Conservation (phyloP, 2,329 filamentous ascomycete genomes). For the Colletotrichum sublineola region DNA sequence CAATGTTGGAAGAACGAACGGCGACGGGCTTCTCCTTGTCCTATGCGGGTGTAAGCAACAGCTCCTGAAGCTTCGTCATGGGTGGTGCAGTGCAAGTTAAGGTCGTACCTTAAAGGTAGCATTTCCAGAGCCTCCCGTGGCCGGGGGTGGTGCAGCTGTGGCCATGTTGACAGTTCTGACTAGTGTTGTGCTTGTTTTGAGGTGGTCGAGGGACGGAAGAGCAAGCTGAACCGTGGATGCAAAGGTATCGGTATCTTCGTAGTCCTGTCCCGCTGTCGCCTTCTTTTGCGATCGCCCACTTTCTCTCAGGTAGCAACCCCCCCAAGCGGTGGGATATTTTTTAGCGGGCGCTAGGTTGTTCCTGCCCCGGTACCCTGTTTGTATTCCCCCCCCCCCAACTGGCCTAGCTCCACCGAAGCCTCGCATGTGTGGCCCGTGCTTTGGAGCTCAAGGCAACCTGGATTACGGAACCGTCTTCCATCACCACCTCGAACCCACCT, state of each 20-base stretch:
- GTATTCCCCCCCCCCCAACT: conserved; percentile 23
- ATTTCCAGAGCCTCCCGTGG: conserved; percentile 59
- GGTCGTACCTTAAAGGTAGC: conserved; percentile 68
- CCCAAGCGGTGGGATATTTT: conserved; percentile 45
- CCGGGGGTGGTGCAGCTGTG: conserved; percentile 58
- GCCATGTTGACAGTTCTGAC: conserved; percentile 54
- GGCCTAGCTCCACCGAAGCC: conserved; percentile 43
- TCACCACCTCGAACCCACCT: conserved; percentile 34
- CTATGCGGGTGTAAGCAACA: conserved; percentile 59
- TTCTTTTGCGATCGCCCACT: conserved; percentile 44
- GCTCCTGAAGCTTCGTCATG: conserved; percentile 49
- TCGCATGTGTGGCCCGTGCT: conserved; percentile 44
- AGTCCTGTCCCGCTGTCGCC: conserved; percentile 43
- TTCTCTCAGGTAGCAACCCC: conserved; percentile 41
- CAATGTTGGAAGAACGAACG: conserved; percentile 95
- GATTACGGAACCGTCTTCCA: conserved; percentile 46
- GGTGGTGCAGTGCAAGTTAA: conserved; percentile 15
- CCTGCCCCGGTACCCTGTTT: conserved; percentile 41
- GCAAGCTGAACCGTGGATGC: conserved; percentile 26
- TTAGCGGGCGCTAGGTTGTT: conserved; percentile 44
- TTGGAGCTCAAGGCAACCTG: conserved; percentile 46
- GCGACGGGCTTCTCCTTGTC: conserved; percentile 99
- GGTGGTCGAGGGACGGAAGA: conserved; percentile 3
- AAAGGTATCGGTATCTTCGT: conserved; percentile 38
- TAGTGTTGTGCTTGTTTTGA: conserved; percentile 14